These are phyloP conservation scores for Fragaria ananassa DNA, from an alignment of 306 rosid species.

Conservation along the genomic window DNA sequence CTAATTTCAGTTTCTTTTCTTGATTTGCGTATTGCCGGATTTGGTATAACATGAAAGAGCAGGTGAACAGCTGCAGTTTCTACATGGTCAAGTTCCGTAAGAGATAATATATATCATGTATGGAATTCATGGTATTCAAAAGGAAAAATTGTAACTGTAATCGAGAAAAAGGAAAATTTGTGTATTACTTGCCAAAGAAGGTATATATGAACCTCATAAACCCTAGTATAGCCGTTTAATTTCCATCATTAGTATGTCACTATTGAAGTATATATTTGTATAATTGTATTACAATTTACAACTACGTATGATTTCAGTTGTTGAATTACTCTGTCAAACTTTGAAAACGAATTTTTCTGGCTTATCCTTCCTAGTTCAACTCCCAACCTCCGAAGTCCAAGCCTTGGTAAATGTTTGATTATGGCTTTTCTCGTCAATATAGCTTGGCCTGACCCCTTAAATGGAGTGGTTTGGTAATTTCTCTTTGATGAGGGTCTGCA, in stretches of 20 bases:
- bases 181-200: not conserved
- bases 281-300: too few species aligned
- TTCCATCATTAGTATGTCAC: not conserved
- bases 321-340: not conserved
- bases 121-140: not conserved
- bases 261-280: not conserved
- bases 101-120: not conserved
- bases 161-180: not conserved
- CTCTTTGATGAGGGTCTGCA: not conserved
- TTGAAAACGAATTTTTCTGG: not conserved
- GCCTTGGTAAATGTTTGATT: not conserved
- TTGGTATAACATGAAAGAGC: not conserved
- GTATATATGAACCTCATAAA: not conserved
- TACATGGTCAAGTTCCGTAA: not conserved
- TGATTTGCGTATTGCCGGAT: not conserved
- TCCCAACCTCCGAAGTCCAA: not conserved
- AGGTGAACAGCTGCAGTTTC: not conserved
- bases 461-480: conserved; percentile 10
- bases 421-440: not conserved
- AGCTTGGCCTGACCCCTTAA: not conserved
- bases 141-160: not conserved
- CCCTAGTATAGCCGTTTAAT: not conserved
- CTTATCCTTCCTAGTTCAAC: not conserved
- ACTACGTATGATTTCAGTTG: too few species aligned
- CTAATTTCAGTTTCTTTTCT: not conserved